Percentiles rank a stretch among this genome's conserved stretches.
phyloP scores from a whole-genome alignment of 805 yeast genomes.

The Scheffersomyces ergatensis region DNA sequence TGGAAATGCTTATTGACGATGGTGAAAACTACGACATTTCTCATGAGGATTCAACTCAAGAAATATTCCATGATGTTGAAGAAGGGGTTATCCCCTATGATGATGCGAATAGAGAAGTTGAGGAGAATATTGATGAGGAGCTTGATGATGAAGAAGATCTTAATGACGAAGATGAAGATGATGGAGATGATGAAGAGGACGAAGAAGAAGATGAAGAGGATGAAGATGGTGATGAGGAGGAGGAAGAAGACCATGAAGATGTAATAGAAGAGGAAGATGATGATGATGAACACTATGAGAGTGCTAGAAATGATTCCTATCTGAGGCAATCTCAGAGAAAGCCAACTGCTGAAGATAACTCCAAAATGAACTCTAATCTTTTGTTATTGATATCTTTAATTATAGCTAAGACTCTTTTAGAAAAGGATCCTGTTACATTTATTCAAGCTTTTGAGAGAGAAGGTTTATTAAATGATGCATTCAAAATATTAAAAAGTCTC shows the following conservation, averaged over 20 bases:
- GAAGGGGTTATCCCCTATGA: constrained; percentile 3
- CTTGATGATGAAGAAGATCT: constrained; percentile 5
- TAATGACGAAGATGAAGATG: constrained; percentile 5
- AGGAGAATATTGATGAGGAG: constrained; percentile 5
- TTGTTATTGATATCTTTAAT: constrained; percentile 52
- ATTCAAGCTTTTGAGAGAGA: constrained; percentile 60
- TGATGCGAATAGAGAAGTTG: constrained; percentile 3
- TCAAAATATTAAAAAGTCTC: constrained; percentile 24
- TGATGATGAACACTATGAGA: constrained; percentile 4
- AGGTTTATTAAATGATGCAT: constrained; percentile 61
- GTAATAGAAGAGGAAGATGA: background rate
- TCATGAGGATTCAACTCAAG: background rate
- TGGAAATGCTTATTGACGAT: constrained; percentile 5
- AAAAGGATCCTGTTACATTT: constrained; percentile 42
- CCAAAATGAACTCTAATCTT: constrained; percentile 29
- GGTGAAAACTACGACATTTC: background rate
- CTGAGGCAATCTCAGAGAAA: background rate
- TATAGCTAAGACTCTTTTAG: constrained; percentile 43
- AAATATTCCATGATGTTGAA: constrained; percentile 3
- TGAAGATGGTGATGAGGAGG: background rate
- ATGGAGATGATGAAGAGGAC: constrained; percentile 5
- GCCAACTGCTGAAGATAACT: constrained; percentile 9
- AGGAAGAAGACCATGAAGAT: background rate
- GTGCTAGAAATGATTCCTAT: background rate
- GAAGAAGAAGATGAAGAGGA: background rate